Percentiles rank a stretch among this genome's conserved stretches.
These are phyloP conservation scores for Theileria sp. DNA, from an alignment of 169 alveolate genomes.

Conservation along the genomic window DNA sequence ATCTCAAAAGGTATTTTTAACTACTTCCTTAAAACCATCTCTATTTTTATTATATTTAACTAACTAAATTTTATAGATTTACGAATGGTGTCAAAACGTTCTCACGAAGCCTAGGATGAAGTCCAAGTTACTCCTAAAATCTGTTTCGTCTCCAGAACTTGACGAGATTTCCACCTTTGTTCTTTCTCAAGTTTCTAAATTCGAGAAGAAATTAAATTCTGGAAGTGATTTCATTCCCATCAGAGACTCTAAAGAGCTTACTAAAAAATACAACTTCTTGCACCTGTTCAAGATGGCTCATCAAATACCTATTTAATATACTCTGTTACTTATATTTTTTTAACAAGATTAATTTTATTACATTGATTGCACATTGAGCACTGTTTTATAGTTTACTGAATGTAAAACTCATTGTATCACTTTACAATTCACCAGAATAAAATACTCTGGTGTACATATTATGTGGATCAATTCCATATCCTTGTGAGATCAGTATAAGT, in stretches of 20 bases:
- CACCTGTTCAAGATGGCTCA: slow-evolving; percentile 57
- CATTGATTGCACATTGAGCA: slow-evolving; percentile 13
- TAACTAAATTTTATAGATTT: slow-evolving; percentile 1
- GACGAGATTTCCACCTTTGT: slow-evolving; percentile 35
- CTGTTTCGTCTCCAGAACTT: slow-evolving; percentile 26
- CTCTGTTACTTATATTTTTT: not conserved
- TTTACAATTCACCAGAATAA: slow-evolving; percentile 11
- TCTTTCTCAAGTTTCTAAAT: slow-evolving; percentile 16
- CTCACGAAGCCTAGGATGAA: slow-evolving; percentile 37
- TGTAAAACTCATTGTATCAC: slow-evolving; percentile 44
- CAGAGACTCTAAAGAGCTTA: slow-evolving; percentile 43
- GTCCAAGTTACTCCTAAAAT: slow-evolving; percentile 37
- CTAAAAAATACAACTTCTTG: slow-evolving; percentile 55
- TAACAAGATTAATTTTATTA: not conserved
- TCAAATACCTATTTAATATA: slow-evolving; percentile 10
- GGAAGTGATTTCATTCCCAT: slow-evolving; percentile 45
- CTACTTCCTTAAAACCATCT: too few species aligned
- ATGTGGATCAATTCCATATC: slow-evolving; percentile 44
- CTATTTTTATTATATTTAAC: not conserved
- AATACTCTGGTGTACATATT: slow-evolving; percentile 54
- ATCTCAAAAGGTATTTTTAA: slow-evolving; percentile 1
- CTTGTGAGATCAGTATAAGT: slow-evolving; percentile 40
- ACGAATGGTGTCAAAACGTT: slow-evolving; percentile 41
- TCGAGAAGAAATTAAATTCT: slow-evolving; percentile 32
- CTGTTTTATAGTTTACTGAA: not conserved